Base-by-base conservation (phyloP, 441 rosid species). In the Viola pubescens region DNA sequence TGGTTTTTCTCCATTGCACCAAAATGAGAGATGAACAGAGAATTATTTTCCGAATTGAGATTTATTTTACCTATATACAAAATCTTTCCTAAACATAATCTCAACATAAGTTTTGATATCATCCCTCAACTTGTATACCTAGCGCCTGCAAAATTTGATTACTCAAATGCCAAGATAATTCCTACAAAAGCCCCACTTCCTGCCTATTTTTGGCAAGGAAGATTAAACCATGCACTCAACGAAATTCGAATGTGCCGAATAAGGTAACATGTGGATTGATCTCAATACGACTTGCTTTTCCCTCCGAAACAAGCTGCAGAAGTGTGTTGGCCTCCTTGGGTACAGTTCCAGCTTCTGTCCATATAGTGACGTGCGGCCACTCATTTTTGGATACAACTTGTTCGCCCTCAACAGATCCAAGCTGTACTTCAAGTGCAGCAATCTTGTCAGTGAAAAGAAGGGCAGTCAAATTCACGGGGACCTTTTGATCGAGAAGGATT, bases 321-420 rank as follows among this genome's bases (percentile, higher is more conserved):
- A 89, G 78, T 8, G 58, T 54, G 75, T 88, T 89, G 42, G 98
- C 96, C 48, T 89, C 98, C 82, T 68, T 83, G 0, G 95, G 75
- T 9, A 77, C 66, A 52, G 89, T 79, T 6, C 96, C 92, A 49
- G 73, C 79, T 6, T 70, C 88, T 4, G 94, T 89, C 96, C 97
- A 89, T 68, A 94, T 48, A 2, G 97, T 88, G 39, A 86, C 74
- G 56, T 89, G 97, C 4, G 96, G 91, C 97, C 96, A 94, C 70
- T 83, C 73, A 56, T 89, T 94, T 73, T 70, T 86, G 1, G 87
- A 80, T 50, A 61, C 70, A 44, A 89, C 56, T 54, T 73, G 66
- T 73, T 89, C 96, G 0, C 81, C 88, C 7, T 87, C 91, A 14
- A 89, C 77, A 13, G 81, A 79, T 37, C 98, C 95, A 0, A 81